phyloP scores from a whole-genome alignment of 2,329 filamentous ascomycete species.

The Paraphaeosphaeria minitans region DNA sequence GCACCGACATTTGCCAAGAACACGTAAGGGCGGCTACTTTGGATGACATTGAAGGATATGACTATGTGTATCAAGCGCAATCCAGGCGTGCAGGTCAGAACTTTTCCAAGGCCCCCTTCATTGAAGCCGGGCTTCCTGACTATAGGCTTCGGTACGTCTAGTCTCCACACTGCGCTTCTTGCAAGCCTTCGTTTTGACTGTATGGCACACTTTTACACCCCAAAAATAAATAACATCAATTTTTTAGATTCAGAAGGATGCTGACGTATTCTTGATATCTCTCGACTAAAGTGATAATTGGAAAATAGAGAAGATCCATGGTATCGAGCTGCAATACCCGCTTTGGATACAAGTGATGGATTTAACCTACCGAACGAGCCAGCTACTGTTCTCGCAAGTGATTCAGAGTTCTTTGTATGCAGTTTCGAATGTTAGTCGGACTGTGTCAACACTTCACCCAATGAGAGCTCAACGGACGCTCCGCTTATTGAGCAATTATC shows the following conservation, averaged over 20 bases:
- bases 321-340: constrained; percentile 8
- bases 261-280: background rate
- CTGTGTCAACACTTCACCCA: background rate
- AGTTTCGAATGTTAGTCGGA: background rate
- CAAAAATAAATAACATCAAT: too few species aligned
- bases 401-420: background rate
- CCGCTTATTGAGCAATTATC: too few species aligned
- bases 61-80: background rate
- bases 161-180: too few species aligned
- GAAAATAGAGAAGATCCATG: constrained; percentile 14
- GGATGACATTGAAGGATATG: constrained; percentile 2
- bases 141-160: background rate
- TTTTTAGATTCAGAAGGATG: too few species aligned
- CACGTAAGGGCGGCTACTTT: background rate
- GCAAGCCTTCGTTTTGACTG: background rate
- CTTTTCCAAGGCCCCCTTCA: background rate
- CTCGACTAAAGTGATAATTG: background rate
- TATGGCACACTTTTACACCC: too few species aligned
- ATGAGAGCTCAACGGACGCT: background rate
- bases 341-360: background rate
- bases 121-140: background rate
- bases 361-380: background rate
- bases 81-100: background rate
- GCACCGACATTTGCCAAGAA: background rate
- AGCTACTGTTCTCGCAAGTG: background rate